A percentile compares a stretch with the other conserved stretches of the same genome.
These are phyloP conservation scores for Calonectria hawksworthii DNA, from an alignment of 2,329 filamentous ascomycete genomes.

Conservation along the genomic window DNA sequence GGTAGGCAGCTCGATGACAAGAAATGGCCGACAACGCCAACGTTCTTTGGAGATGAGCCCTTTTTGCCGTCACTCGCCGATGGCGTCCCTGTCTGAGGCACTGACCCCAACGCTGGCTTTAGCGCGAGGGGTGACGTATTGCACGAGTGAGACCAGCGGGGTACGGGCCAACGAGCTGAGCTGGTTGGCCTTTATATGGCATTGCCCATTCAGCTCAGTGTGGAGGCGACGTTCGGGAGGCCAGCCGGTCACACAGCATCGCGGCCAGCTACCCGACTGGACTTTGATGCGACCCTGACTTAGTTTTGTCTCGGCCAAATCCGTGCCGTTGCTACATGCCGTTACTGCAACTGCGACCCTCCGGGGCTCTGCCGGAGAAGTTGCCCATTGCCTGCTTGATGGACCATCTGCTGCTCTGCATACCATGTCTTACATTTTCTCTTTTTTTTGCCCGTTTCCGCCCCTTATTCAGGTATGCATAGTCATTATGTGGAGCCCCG, in stretches of 20 bases:
- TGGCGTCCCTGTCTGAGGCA: not conserved
- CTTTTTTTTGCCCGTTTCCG: not conserved
- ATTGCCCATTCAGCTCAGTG: conserved; percentile 3
- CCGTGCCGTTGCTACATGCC: not conserved
- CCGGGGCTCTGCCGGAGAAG: not conserved
- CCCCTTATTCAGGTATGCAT: not conserved
- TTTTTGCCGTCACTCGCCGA: not conserved
- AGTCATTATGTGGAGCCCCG: not conserved
- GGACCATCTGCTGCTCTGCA: not conserved
- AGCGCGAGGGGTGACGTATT: not conserved
- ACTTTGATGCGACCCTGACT: not conserved
- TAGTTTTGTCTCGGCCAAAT: not conserved
- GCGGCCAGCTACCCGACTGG: not conserved
- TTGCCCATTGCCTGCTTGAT: too few species aligned
- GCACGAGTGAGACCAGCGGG: not conserved
- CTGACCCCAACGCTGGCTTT: not conserved
- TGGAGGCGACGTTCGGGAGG: not conserved
- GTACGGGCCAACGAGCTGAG: not conserved
- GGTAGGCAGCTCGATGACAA: not conserved
- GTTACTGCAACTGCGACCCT: too few species aligned
- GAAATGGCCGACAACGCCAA: not conserved
- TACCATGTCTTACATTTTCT: not conserved
- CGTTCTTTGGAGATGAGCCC: not conserved
- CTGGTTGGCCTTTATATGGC: conserved; percentile 2
- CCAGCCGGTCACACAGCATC: not conserved